Evolutionary conservation across 331 rosid species (phyloP), one percentile per base, ranked within the genome.

Genomic region (Stylosanthes scabra): DNA sequence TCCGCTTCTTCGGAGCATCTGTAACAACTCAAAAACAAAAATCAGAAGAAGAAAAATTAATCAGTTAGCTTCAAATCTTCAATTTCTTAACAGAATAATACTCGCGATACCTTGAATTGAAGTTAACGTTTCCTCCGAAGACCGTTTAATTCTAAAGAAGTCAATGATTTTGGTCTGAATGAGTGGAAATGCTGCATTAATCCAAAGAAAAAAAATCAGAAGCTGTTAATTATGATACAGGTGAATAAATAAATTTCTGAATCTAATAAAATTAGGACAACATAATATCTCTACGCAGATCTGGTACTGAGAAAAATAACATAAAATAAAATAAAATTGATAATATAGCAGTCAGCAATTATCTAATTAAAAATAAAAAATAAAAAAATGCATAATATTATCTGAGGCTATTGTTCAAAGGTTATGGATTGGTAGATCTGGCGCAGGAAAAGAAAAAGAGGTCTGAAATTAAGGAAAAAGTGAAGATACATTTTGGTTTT

Each of bases 101-200:
- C 37, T 14, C 20, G 1, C 9, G 54, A 66, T 68, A 91, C 98
- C 99, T 83, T 76, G 88, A 75, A 7, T 70, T 5, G 34, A 46
- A 27, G 74, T 50, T 6, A 40, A 49, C 1, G 56, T 7, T n/a
- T 57, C 45, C 27, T 82, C 89, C 3, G 69, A 55, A 1, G 84
- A 77, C 16, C 93, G 79, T 37, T 82, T 90, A 47, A 94, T 94
- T 69, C 91, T 87, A 4, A 94, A 94, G 69, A 94, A 94, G 73
- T 94, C 97, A 5, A 92, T 78, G 70, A 94, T 91, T 81, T 94
- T 94, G 67, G 99, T 94, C 83, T 94, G 99, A 12, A 85, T 81
- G 4, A 94, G 91, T 60, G 99, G 99, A 59, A 91, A 94, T 34
- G 90, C 99, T 91, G 90, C 86, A 86, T 31, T 60, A 58, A 29